Evolutionary conservation across 192 early-diverging fungal species (phyloP), one percentile per base, ranked within the genome.

Genomic region (Pilaira anomala): DNA sequence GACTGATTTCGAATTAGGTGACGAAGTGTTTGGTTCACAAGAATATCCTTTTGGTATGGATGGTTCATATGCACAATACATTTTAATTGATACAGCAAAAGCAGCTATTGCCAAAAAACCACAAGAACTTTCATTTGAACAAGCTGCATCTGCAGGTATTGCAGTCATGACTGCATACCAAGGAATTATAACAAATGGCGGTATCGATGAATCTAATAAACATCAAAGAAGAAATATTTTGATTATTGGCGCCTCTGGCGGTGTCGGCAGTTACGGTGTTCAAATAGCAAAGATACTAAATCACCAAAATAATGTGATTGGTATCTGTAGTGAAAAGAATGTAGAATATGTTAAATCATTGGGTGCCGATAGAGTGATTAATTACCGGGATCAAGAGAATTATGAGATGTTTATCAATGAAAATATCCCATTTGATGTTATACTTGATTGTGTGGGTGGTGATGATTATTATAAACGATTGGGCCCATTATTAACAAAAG

Each of bases 341-440:
- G 40, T 64, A 3, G 54, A 71, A 25, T 56, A 75, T 26, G 75
- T 82, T 50, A 59, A 55, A 5, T 48, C 76, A 19, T 66, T 59
- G 54, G 86, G 86, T n/a, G 85, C 81, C 0, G 83, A 86, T 55
- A 40, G 68, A 26, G 74, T 73, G 0, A 60, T 86, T 7, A 84
- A 88, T 57, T 86, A 86, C 67, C 80, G 48, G 7, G 66, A 66
- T n/a, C 54, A 66, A 28, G 69, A 78, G 48, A 63, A 73, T n/a
- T 60, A 60, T 19, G 61, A 67, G 13, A 55, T 22, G 0, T 49
- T 63, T 0, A 36, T 48, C 14, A 55, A 66, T 21, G 11, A 29
- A 7, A 44, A 63, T 22, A 53, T 51, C 3, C 58, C 55, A 2
- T 78, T 72, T 66, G 79, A 81, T 40, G 25, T 82, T 29, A 29